phyloP scores from a whole-genome alignment of 176 grass and related monocot genomes.

The Alopecurus myosuroides region DNA sequence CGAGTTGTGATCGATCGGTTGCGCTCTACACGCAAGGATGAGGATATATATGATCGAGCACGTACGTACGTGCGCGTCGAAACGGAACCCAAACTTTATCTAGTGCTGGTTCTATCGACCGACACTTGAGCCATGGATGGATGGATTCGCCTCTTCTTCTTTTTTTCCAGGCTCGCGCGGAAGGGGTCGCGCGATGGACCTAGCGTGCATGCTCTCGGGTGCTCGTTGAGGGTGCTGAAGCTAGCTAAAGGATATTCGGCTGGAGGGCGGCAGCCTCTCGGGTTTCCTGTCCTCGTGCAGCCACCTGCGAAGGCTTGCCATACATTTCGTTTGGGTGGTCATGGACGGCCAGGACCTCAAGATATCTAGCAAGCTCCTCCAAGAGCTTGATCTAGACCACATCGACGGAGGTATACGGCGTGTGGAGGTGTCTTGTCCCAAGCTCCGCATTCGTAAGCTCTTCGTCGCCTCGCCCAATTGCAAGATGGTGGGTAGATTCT shows the following conservation, averaged over 20 bases:
- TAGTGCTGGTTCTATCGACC: too few relatives aligned
- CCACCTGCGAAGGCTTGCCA: not conserved
- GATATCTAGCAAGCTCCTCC: not conserved
- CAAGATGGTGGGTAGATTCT: not conserved
- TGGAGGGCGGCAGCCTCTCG: not conserved
- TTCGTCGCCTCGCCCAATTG: not conserved
- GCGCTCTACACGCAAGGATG: too few relatives aligned
- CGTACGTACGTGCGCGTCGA: too few relatives aligned
- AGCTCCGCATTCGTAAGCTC: not conserved
- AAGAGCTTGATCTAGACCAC: not conserved
- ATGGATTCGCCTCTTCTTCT: too few relatives aligned
- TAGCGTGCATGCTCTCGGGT: too few relatives aligned
- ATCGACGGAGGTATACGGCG: not conserved
- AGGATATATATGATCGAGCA: too few relatives aligned
- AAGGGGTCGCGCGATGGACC: too few relatives aligned
- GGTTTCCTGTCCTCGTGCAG: not conserved
- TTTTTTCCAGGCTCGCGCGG: too few relatives aligned
- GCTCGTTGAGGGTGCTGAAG: not conserved
- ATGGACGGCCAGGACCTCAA: not conserved
- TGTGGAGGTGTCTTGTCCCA: not conserved
- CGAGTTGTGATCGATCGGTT: too few relatives aligned
- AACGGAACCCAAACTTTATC: too few relatives aligned
- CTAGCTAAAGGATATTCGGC: not conserved
- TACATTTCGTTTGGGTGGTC: not conserved
- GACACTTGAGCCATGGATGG: too few relatives aligned